phyloP scores from a whole-genome alignment of 441 rosid genomes.

The Manihot esculenta region DNA sequence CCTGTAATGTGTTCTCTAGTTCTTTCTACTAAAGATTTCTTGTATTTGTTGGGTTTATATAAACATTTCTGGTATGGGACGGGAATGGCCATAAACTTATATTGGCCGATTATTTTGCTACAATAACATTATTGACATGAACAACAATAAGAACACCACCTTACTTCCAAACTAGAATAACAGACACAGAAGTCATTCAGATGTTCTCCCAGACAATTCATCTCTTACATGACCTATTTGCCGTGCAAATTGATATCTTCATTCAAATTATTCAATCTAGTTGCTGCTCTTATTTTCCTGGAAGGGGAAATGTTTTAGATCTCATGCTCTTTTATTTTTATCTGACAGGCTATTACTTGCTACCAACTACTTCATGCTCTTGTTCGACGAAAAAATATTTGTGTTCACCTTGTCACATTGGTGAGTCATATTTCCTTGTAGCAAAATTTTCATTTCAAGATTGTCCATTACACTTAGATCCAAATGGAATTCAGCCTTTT shows the following conservation, averaged over 20 bases:
- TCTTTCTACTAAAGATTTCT: neutral
- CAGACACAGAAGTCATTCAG: neutral
- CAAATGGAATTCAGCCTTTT: neutral
- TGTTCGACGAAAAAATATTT: conserved; percentile 72
- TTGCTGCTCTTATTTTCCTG: neutral
- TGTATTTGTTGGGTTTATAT: neutral
- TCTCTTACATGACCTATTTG: conserved; percentile 2
- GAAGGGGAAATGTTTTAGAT: conserved; percentile 9
- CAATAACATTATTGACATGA: neutral
- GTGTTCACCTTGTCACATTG: conserved; percentile 77
- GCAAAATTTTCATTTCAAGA: neutral
- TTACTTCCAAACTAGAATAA: no score
- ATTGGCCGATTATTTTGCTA: neutral
- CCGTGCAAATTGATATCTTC: neutral
- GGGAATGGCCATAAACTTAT: neutral
- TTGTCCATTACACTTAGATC: neutral
- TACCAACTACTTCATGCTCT: conserved; percentile 79
- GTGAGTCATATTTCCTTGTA: conserved; percentile 42
- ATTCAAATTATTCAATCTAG: conserved; percentile 12
- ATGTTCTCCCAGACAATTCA: neutral
- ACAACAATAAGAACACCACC: no score
- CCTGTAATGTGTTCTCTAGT: neutral
- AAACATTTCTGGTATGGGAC: neutral
- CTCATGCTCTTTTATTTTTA: conserved; percentile 17
- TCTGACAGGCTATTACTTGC: conserved; percentile 70